Conservation (phyloP, 352 stramenopile species). For the Pythium sukuiense region DNA sequence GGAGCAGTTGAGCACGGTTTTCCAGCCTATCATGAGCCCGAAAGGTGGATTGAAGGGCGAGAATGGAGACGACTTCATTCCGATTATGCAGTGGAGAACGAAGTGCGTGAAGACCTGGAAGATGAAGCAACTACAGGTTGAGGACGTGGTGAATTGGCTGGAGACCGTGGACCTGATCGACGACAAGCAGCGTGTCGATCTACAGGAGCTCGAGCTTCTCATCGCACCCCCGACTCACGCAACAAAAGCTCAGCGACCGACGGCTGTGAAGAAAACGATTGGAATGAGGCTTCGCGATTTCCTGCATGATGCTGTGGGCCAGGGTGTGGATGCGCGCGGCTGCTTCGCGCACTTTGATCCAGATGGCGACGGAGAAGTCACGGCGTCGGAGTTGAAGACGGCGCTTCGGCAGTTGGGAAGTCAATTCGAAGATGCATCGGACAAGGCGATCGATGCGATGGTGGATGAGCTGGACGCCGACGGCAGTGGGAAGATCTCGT, state of each 20-base stretch:
- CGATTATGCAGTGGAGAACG: conserved; percentile 32
- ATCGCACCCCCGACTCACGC: conserved; percentile 12
- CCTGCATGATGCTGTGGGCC: conserved; percentile 35
- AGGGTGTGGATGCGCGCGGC: conserved; percentile 45
- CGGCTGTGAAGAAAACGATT: conserved; percentile 14
- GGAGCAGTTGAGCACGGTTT: conserved; percentile 10
- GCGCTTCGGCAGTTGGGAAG: conserved; percentile 48
- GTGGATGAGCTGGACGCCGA: conserved; percentile 50
- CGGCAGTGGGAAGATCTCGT: conserved; percentile 53
- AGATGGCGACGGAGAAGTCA: conserved; percentile 50
- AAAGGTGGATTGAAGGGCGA: neutral
- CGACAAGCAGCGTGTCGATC: conserved; percentile 27
- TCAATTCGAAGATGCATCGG: conserved; percentile 43
- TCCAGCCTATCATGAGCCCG: conserved; percentile 4
- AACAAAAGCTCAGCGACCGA: neutral
- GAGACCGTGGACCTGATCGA: conserved; percentile 32
- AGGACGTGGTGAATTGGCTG: conserved; percentile 11
- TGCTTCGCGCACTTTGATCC: conserved; percentile 64
- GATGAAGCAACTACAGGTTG: conserved; percentile 27
- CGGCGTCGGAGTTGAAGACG: conserved; percentile 47
- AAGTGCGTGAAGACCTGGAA: conserved; percentile 38
- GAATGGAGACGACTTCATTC: conserved; percentile 1
- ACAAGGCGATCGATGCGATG: conserved; percentile 46
- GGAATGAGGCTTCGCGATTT: conserved; percentile 28
- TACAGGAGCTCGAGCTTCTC: conserved; percentile 33